Evolutionary conservation across 192 early-diverging fungal genomes (phyloP).

Genomic region (Entomortierella beljakovae): DNA sequence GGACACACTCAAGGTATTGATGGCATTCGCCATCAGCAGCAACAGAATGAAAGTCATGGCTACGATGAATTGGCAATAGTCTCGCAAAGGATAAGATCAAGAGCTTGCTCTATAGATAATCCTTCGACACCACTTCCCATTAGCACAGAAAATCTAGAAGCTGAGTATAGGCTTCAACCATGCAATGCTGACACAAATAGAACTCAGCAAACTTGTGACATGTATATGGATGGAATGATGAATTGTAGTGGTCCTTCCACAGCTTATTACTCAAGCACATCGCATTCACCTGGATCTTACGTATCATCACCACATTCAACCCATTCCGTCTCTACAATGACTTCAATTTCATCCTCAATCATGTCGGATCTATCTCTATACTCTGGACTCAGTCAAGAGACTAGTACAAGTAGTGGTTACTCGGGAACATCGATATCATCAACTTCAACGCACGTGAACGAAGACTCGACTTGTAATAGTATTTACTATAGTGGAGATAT

Average conservation of each 20-base stretch:
- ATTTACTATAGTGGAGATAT: no score
- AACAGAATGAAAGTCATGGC: background rate
- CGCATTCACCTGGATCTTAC: background rate
- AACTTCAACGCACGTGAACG: no score
- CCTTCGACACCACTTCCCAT: background rate
- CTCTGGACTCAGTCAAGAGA: background rate
- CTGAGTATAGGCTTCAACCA: no score
- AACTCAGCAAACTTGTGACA: no score
- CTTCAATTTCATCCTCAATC: conserved; percentile 8
- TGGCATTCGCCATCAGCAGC: background rate
- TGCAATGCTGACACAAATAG: background rate
- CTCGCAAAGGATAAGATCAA: no score
- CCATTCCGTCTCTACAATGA: background rate
- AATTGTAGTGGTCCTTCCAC: conserved; percentile 9
- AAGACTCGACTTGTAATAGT: no score
- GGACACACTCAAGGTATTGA: background rate
- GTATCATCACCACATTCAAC: background rate
- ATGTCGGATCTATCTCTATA: background rate
- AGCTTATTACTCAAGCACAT: background rate
- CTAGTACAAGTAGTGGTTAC: background rate
- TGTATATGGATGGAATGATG: background rate
- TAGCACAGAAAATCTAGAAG: conserved; percentile 14
- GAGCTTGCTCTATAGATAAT: no score
- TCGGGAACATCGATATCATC: background rate
- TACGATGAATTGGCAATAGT: no score